These are phyloP conservation scores for Alternaria consortialis DNA, from an alignment of 2,329 filamentous ascomycete species.

Conservation along the genomic window DNA sequence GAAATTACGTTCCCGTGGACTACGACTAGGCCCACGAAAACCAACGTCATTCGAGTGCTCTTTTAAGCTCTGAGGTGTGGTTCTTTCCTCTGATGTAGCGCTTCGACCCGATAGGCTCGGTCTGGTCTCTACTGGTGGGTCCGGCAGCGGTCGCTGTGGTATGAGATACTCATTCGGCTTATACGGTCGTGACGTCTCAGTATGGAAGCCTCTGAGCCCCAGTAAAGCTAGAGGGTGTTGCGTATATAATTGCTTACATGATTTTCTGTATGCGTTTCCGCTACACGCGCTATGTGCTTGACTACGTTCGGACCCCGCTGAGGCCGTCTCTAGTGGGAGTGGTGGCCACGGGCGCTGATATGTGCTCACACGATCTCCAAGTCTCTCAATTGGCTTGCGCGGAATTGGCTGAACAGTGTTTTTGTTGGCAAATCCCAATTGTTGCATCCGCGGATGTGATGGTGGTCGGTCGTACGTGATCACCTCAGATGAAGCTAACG, in stretches of 20 bases:
- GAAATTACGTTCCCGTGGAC: background rate
- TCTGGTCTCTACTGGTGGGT: background rate
- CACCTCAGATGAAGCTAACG: constrained; percentile 5
- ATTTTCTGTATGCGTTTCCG: background rate
- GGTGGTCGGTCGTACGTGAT: constrained; percentile 23
- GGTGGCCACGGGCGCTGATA: constrained; percentile 21
- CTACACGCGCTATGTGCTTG: background rate
- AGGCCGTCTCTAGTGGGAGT: constrained; percentile 18
- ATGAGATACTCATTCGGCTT: background rate
- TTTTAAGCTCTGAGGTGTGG: background rate
- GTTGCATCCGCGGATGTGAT: constrained; percentile 29
- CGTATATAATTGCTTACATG: background rate
- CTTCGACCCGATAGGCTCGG: background rate
- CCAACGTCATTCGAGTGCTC: background rate
- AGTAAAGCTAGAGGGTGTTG: background rate
- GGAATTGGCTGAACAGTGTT: background rate
- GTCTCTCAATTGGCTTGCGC: constrained; percentile 2
- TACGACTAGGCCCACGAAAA: background rate
- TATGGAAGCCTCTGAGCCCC: background rate
- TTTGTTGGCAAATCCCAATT: background rate
- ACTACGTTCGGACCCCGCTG: background rate
- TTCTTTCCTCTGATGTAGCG: background rate
- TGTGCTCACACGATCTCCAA: background rate
- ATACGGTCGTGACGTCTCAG: background rate
- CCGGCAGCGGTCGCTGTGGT: background rate